Evolutionary conservation across 805 yeast species (phyloP).

Genomic region (Candida pseudofarinosa): DNA sequence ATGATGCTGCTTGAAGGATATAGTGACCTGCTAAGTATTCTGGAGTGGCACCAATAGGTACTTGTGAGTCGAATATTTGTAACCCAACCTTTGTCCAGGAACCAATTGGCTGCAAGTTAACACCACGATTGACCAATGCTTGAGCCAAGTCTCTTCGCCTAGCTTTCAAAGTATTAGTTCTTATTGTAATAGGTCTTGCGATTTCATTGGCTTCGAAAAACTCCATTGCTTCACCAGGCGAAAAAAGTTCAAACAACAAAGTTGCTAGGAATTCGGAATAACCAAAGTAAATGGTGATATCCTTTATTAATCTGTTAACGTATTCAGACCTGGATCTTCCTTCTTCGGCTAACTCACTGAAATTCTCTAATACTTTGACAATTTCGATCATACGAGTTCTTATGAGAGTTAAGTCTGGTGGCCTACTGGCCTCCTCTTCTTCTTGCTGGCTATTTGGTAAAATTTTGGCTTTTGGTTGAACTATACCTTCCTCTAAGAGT

Average conservation of each 20-base stretch:
- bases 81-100: slow-evolving; percentile 98
- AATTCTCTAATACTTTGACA: slow-evolving; percentile 89
- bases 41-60: slow-evolving; percentile 99
- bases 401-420: slow-evolving; percentile 73
- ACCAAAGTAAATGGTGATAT: slow-evolving; percentile 91
- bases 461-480: slow-evolving; percentile 72
- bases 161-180: slow-evolving; percentile 94
- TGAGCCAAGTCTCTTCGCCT: slow-evolving; percentile 96
- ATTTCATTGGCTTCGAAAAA: slow-evolving; percentile 98
- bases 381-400: slow-evolving; percentile 95
- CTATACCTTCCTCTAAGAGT: slow-evolving; percentile 51
- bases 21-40: slow-evolving; percentile 98
- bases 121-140: slow-evolving; percentile 92
- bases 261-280: slow-evolving; percentile 90
- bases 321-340: slow-evolving; percentile 86
- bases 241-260: slow-evolving; percentile 83
- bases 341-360: slow-evolving; percentile 74
- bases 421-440: slow-evolving; percentile 45
- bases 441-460: slow-evolving; percentile 71
- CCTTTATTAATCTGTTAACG: slow-evolving; percentile 69
- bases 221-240: slow-evolving; percentile 96
- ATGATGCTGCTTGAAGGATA: slow-evolving; percentile 96
- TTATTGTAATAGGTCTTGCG: slow-evolving; percentile 91
- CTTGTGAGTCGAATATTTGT: slow-evolving; percentile 96
- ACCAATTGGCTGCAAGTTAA: slow-evolving; percentile 94